These are phyloP conservation scores for Leptosphaerulina australis DNA, from an alignment of 2,329 filamentous ascomycete species.

Conservation along the genomic window DNA sequence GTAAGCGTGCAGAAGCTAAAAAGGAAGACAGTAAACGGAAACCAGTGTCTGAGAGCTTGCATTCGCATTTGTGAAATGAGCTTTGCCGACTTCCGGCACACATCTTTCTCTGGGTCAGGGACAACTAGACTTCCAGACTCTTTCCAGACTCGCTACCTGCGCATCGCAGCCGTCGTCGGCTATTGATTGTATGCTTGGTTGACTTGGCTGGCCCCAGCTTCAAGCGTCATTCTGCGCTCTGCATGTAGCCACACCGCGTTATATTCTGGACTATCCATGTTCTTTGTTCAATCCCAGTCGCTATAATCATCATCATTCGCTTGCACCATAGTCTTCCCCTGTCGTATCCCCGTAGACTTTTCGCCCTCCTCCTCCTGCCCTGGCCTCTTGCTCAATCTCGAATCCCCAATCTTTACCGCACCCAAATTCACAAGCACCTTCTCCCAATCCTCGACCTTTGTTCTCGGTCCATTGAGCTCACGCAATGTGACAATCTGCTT, in stretches of 20 bases:
- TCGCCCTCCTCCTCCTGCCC: slow-evolving; percentile 60
- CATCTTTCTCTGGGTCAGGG: too few relatives aligned
- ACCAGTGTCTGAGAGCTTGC: too few relatives aligned
- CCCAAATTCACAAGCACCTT: slow-evolving; percentile 80
- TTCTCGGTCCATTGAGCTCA: slow-evolving; percentile 69
- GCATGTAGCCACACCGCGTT: background rate
- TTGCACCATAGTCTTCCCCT: slow-evolving; percentile 44
- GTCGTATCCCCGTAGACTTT: slow-evolving; percentile 59
- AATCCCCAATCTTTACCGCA: slow-evolving; percentile 77
- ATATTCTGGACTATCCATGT: too few relatives aligned
- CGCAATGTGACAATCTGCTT: slow-evolving; percentile 89
- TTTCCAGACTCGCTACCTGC: too few relatives aligned
- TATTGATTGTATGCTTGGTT: too few relatives aligned
- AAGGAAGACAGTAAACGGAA: too few relatives aligned
- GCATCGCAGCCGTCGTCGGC: too few relatives aligned
- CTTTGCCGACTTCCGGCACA: too few relatives aligned
- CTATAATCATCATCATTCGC: slow-evolving; percentile 66
- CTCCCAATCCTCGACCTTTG: slow-evolving; percentile 67
- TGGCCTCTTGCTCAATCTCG: slow-evolving; percentile 69
- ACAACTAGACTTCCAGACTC: too few relatives aligned
- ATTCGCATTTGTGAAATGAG: too few relatives aligned
- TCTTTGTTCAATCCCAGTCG: slow-evolving; percentile 57
- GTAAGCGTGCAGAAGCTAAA: too few relatives aligned
- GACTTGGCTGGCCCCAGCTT: too few relatives aligned
- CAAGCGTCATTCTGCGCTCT: background rate